Evolutionary conservation across 148 eudicot genomes (phyloP).

Genomic region (Polygonum aviculare): DNA sequence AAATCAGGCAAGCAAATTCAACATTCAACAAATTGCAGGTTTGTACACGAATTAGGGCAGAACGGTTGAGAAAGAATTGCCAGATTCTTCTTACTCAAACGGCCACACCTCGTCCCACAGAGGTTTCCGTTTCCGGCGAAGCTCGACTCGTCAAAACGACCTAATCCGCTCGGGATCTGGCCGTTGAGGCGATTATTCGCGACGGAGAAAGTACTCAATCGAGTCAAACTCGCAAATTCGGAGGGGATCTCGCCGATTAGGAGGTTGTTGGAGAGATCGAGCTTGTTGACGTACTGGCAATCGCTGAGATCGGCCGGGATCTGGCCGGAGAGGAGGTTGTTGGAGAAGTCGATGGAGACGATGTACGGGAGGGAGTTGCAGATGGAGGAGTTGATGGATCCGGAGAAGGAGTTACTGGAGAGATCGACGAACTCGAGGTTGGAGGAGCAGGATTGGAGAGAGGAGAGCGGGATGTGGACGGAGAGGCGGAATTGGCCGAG

Average conservation of each 20-base stretch:
- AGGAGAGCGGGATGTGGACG: constrained; percentile 40
- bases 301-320: constrained; percentile 19
- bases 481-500: constrained; percentile 33
- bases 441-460: constrained; percentile 35
- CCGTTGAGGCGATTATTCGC: no score
- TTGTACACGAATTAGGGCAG: background rate
- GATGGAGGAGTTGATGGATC: constrained; percentile 45
- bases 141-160: background rate
- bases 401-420: constrained; percentile 55
- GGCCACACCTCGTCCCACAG: constrained; percentile 4
- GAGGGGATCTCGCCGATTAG: constrained; percentile 1
- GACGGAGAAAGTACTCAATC: no score
- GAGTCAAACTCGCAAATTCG: background rate
- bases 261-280: background rate
- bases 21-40: background rate
- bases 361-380: constrained; percentile 70
- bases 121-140: constrained; percentile 6
- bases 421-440: constrained; percentile 53
- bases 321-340: constrained; percentile 44
- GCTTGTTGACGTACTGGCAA: constrained; percentile 12
- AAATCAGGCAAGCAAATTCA: background rate
- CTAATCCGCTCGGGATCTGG: no score
- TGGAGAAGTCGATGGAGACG: constrained; percentile 54
- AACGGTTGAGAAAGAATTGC: background rate
- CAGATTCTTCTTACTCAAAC: constrained; percentile 6